These are phyloP conservation scores for Aureobasidium namibiae DNA, from an alignment of 2,329 filamentous ascomycete species.

Conservation along the genomic window DNA sequence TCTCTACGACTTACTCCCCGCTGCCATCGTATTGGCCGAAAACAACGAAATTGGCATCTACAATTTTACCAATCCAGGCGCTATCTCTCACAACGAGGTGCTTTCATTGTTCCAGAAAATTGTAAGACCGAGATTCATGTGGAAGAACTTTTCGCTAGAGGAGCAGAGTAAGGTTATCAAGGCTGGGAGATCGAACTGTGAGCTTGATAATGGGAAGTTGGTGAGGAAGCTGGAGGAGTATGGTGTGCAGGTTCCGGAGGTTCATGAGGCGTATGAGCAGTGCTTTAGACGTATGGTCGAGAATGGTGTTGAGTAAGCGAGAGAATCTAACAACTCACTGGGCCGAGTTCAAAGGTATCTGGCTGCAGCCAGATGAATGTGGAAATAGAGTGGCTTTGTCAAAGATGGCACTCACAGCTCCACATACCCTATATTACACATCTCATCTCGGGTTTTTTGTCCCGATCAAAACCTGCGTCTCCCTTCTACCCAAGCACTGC, in stretches of 20 bases:
- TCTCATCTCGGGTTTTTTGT: too few relatives aligned
- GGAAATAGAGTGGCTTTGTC: neutral
- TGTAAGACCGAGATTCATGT: slow-evolving; percentile 51
- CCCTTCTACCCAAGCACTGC: too few relatives aligned
- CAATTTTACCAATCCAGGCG: slow-evolving; percentile 64
- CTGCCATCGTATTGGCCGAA: slow-evolving; percentile 52
- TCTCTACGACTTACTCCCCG: slow-evolving; percentile 55
- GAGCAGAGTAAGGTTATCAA: slow-evolving; percentile 61
- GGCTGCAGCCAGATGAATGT: neutral
- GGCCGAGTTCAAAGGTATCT: too few relatives aligned
- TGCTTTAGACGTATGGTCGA: slow-evolving; percentile 56
- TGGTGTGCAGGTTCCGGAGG: slow-evolving; percentile 49
- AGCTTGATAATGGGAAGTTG: slow-evolving; percentile 54
- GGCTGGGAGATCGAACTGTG: slow-evolving; percentile 58
- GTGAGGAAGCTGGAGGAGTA: slow-evolving; percentile 53
- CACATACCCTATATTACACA: too few relatives aligned
- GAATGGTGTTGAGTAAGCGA: neutral
- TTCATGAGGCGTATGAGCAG: slow-evolving; percentile 52
- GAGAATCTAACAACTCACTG: too few relatives aligned
- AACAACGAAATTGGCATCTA: slow-evolving; percentile 55
- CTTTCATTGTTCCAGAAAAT: slow-evolving; percentile 55
- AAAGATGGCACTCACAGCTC: too few relatives aligned
- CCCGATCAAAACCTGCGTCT: too few relatives aligned
- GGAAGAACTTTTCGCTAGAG: slow-evolving; percentile 59
- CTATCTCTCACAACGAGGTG: slow-evolving; percentile 64